phyloP scores from a whole-genome alignment of 2,329 filamentous ascomycete genomes.

The Ophiocordyceps camponoti-saundersi region DNA sequence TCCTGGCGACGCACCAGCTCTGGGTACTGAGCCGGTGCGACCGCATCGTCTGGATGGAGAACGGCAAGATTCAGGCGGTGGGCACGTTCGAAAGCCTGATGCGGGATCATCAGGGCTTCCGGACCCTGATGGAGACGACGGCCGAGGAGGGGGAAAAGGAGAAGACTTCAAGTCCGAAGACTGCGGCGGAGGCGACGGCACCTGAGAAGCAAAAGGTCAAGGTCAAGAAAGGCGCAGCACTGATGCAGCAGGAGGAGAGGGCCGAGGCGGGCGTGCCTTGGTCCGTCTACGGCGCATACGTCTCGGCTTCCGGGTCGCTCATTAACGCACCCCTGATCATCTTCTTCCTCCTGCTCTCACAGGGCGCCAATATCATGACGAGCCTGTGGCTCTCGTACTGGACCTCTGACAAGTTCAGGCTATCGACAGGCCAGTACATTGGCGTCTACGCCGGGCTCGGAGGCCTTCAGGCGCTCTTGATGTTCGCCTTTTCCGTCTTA shows the following conservation, averaged over 20 bases:
- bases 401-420: slow-evolving; percentile 63
- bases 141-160: slow-evolving; percentile 48
- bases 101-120: slow-evolving; percentile 60
- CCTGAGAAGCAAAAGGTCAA: slow-evolving; percentile 24
- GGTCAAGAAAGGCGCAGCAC: slow-evolving; percentile 38
- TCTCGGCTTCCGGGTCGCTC: slow-evolving; percentile 56
- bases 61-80: slow-evolving; percentile 65
- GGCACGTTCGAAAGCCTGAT: slow-evolving; percentile 86
- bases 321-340: slow-evolving; percentile 49
- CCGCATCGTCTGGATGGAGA: slow-evolving; percentile 84
- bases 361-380: slow-evolving; percentile 73
- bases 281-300: slow-evolving; percentile 63
- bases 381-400: slow-evolving; percentile 90
- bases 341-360: slow-evolving; percentile 49
- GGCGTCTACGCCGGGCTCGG: slow-evolving; percentile 57
- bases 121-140: slow-evolving; percentile 70
- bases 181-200: slow-evolving; percentile 24
- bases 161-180: slow-evolving; percentile 27
- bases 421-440: slow-evolving; percentile 54
- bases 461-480: slow-evolving; percentile 49
- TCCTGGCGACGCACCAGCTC: slow-evolving; percentile 87
- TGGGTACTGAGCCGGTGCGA: slow-evolving; percentile 86
- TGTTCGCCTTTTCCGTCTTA: slow-evolving; percentile 66
- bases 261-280: slow-evolving; percentile 64
- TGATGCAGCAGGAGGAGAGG: slow-evolving; percentile 60